Base-by-base conservation (phyloP, 2,329 filamentous ascomycete species). In the Clonostachys chloroleuca region DNA sequence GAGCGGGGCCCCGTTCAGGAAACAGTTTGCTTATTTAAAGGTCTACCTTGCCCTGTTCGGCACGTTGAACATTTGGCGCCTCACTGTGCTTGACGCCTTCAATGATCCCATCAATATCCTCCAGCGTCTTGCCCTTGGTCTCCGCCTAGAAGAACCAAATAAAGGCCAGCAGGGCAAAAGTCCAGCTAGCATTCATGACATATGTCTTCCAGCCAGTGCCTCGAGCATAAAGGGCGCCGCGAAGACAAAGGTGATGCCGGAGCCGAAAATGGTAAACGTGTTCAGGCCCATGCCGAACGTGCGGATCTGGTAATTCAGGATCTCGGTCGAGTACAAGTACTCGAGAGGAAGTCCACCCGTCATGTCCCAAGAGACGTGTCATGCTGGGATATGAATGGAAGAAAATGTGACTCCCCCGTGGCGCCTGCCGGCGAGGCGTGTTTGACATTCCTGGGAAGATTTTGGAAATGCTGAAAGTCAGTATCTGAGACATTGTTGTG, bases 121-220 rank as follows among this genome's bases (percentile, higher is more conserved):
- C 71, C 6, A 74, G 56, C 0, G 69, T 72, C 51, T 65, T 67
- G 37, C 67, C 69, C 49, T 72, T 72, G 14, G 70, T 73, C 57
- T 74, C 70, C 20, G 55, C 55, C 55, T 54, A 59, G 42, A 47
- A 58, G 9, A 53, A 45, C 14, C 42, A 12, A 48, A 55, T 53
- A 42, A 49, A 18, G n/a, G 53, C 20, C 4, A 59, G 40, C 6
- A 52, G 51, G 2, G 60, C n/a, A 12, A 60, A 51, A 42, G 59
- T 49, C 55, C 56, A 61, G 2, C 52, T 49, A 2, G 53, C 57
- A 43, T 60, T 59, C 10, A 56, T 51, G 46, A 57, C 53, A 40
- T 57, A 57, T 17, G 52, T 52, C 24, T 54, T 60, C 58, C 58
- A 60, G 1, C 53, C 36, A 60, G 56, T 6, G 40, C 50, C 4